phyloP scores from a whole-genome alignment of 208 protist genomes.

The Spongospora subterranea region DNA sequence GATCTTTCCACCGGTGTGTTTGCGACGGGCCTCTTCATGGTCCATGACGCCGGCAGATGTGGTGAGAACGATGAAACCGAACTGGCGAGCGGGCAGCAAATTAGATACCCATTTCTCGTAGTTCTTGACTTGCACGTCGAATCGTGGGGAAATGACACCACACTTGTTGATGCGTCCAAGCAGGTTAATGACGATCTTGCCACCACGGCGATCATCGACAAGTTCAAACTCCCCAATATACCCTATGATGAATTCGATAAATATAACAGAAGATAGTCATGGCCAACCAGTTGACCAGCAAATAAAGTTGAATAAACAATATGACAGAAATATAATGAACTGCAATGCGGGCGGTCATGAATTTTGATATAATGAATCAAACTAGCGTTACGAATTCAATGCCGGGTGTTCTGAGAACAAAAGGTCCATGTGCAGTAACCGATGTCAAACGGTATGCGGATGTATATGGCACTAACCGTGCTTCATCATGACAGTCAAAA shows the following conservation, averaged over 20 bases:
- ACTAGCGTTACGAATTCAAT: neutral
- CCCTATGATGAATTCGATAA: too few species aligned
- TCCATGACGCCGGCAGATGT: slow-evolving; percentile 99
- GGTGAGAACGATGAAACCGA: slow-evolving; percentile 99
- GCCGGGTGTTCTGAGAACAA: neutral
- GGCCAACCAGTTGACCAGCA: neutral
- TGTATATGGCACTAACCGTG: slow-evolving; percentile 84
- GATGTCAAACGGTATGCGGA: neutral
- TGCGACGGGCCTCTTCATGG: slow-evolving; percentile 97
- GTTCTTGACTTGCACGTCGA: slow-evolving; percentile 81
- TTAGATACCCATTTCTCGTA: slow-evolving; percentile 98
- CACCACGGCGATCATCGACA: slow-evolving; percentile 99
- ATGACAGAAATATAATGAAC: too few species aligned
- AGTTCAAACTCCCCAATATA: slow-evolving; percentile 99
- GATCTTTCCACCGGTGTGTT: slow-evolving; percentile 99
- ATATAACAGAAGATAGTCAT: neutral
- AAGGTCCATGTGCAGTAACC: neutral
- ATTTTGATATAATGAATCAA: neutral
- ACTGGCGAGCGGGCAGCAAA: slow-evolving; percentile 99
- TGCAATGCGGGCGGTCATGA: neutral
- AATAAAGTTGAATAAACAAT: neutral
- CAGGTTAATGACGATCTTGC: slow-evolving; percentile 99
- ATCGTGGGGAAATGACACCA: slow-evolving; percentile 92
- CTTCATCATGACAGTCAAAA: slow-evolving; percentile 99
- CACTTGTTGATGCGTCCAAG: slow-evolving; percentile 99